A percentile compares a stretch with the other conserved stretches of the same genome.
Conservation (phyloP, 208 protist species). For the Naegleria fowleri region DNA sequence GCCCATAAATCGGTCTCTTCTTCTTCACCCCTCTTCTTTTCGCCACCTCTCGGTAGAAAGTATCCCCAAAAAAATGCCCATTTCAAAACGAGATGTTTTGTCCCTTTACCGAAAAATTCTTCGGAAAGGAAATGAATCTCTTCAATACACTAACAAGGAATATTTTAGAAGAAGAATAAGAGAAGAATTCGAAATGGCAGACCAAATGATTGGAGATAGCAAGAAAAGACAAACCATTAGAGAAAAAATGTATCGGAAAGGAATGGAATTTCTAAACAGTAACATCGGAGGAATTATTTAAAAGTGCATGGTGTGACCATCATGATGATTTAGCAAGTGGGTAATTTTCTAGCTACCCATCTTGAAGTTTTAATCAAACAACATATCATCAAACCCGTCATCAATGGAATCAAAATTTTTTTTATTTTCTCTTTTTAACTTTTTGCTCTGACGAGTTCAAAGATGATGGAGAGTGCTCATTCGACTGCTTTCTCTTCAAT, state of each 20-base stretch:
- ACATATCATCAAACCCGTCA: no score
- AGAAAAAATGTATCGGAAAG: neutral
- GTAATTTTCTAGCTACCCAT: no score
- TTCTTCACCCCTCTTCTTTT: no score
- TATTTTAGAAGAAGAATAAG: neutral
- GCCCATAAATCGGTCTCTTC: no score
- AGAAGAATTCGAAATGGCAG: neutral
- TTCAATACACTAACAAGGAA: neutral
- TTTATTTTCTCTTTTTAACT: slow-evolving; percentile 5
- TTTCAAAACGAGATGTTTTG: neutral
- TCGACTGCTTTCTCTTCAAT: neutral
- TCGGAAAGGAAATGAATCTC: neutral
- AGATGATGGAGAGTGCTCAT: neutral
- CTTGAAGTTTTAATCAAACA: no score
- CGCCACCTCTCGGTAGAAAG: no score
- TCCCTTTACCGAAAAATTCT: neutral
- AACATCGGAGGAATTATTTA: neutral
- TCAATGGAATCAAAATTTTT: neutral
- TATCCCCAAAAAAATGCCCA: slow-evolving; percentile 9
- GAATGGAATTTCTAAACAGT: neutral
- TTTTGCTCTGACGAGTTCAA: neutral
- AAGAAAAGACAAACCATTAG: neutral
- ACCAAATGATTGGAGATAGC: neutral
- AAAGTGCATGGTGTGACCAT: no score
- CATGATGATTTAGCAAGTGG: no score